Evolutionary conservation across 257 asterid species (phyloP).

Genomic region (Lycium ferocissimum): DNA sequence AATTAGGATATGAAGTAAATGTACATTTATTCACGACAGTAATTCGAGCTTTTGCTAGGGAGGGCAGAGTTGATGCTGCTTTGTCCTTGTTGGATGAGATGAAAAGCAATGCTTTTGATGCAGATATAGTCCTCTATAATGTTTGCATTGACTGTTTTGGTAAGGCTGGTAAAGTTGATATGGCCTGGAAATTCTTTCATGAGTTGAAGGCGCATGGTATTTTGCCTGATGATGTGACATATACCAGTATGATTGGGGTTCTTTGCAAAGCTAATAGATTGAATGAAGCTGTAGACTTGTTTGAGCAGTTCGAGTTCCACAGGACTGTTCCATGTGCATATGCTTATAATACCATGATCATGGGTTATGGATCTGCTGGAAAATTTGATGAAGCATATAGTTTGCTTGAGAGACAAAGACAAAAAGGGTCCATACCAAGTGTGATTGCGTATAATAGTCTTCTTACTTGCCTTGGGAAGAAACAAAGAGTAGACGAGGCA

Average conservation of each 20-base stretch:
- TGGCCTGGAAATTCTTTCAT: slow-evolving; percentile 96
- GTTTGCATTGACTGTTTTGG: slow-evolving; percentile 95
- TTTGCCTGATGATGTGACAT: slow-evolving; percentile 83
- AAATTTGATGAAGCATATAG: slow-evolving; percentile 78
- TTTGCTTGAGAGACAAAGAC: slow-evolving; percentile 89
- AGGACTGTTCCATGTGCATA: slow-evolving; percentile 88
- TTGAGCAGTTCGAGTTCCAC: slow-evolving; percentile 81
- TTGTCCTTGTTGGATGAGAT: slow-evolving; percentile 80
- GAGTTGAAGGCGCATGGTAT: slow-evolving; percentile 78
- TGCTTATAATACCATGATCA: slow-evolving; percentile 95
- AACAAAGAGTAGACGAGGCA: slow-evolving; percentile 78
- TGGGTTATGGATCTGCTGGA: slow-evolving; percentile 93
- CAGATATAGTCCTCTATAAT: slow-evolving; percentile 88
- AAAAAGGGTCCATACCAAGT: slow-evolving; percentile 85
- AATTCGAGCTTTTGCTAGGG: slow-evolving; percentile 80
- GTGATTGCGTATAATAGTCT: slow-evolving; percentile 87
- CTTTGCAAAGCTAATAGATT: slow-evolving; percentile 73
- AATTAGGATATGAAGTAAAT: slow-evolving; percentile 85
- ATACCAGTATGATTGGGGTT: slow-evolving; percentile 93
- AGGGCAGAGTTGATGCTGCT: slow-evolving; percentile 88
- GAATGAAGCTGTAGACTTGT: slow-evolving; percentile 80
- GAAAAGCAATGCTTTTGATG: slow-evolving; percentile 80
- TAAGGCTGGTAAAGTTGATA: slow-evolving; percentile 86
- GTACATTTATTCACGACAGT: slow-evolving; percentile 87
- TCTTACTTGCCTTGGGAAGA: slow-evolving; percentile 86